Base-by-base conservation (phyloP, 2,329 filamentous ascomycete genomes). In the Pseudogymnoascus destructans region DNA sequence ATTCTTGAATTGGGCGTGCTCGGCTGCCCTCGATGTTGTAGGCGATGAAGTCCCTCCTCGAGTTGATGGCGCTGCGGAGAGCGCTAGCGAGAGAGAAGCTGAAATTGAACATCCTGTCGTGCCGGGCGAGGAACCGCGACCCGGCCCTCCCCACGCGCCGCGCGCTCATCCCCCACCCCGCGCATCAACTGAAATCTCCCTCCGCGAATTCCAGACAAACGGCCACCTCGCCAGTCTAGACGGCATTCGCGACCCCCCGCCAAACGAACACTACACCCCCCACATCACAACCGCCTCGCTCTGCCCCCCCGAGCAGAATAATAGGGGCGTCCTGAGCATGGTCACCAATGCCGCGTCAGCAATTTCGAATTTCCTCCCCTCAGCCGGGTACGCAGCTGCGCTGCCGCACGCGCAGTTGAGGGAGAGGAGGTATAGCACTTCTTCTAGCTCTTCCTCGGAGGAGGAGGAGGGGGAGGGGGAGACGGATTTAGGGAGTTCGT, bases 1-100 rank as follows among this genome's bases (percentile, higher is more conserved):
- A 70, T 87, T 87, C 63, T 68, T 88, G 9, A 75, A 86, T 59
- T 87, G 85, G 85, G 84, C 83, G 3, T 78, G 77, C 62, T 72
- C 74, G 7, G 63, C 64, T 10, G 68, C 67, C 11, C 59, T 68
- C 11, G 62, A 66, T 4, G 63, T 62, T 54, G 66, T 66, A 49
- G 63, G 61, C 10, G 62, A 65, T 30, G 59, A 58, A 36, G 36
- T 27, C 3, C 36, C 6, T 15, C 59, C 42, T n/a, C 38, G 63
- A 10, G 58, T 59, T 30, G 59, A 60, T 17, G 5, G 9, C 32
- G 23, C 23, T 9, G 7, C 7, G 1, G 8, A 30, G 27, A 30
- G 27, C 8, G 9, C 27, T 9, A 9, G 10, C 9, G 27, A 30
- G 8, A 30, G 27, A 8, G 27, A 30, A 30, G 10, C 27, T 10